These are phyloP conservation scores for Nephelium lappaceum DNA, from an alignment of 345 rosid species.

Conservation along the genomic window DNA sequence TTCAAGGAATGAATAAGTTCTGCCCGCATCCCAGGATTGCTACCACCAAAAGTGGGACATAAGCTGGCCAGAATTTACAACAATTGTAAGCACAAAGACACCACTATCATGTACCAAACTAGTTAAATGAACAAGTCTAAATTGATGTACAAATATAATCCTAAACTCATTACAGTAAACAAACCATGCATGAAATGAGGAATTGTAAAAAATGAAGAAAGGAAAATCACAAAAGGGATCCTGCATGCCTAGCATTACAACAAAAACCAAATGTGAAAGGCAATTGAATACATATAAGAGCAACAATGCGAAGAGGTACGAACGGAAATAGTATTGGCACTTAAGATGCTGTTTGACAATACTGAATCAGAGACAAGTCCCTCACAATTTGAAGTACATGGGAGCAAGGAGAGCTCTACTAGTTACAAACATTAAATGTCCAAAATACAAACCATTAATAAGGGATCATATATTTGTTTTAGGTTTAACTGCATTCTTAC, in stretches of 20 bases:
- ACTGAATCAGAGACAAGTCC: background rate
- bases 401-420: background rate
- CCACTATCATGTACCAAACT: background rate
- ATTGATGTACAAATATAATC: background rate
- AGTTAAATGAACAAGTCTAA: background rate
- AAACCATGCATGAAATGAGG: background rate
- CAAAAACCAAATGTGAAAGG: background rate
- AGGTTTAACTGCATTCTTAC: background rate
- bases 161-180: background rate
- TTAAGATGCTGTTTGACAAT: background rate
- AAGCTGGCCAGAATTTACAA: constrained; percentile 41
- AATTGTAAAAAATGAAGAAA: background rate
- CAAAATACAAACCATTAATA: background rate
- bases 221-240: background rate
- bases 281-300: background rate
- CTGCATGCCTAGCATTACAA: background rate
- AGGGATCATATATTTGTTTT: background rate
- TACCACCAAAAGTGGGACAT: constrained; percentile 88
- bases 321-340: background rate
- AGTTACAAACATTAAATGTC: background rate
- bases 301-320: background rate
- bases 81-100: constrained; percentile 2
- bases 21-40: constrained; percentile 79
- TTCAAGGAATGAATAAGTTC: constrained; percentile 81
- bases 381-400: background rate